These are phyloP conservation scores for Heteromeles arbutifolia DNA, from an alignment of 306 rosid species.

Conservation along the genomic window DNA sequence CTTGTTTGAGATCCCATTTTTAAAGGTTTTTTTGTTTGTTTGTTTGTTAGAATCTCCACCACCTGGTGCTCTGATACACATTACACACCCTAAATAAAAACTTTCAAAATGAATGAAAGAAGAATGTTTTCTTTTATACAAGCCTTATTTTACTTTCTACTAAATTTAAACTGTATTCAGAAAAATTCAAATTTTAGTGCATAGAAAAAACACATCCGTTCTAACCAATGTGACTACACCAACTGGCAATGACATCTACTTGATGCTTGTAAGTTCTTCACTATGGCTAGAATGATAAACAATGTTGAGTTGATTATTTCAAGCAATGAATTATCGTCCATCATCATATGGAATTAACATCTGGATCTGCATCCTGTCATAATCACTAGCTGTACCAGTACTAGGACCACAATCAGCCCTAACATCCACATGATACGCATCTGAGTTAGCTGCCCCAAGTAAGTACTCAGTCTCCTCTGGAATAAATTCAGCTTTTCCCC, in stretches of 20 bases:
- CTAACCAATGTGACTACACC: background rate
- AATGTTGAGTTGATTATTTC: background rate
- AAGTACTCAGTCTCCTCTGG: background rate
- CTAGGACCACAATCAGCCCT: background rate
- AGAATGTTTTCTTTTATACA: background rate
- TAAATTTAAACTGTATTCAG: too few relatives aligned
- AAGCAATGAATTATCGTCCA: background rate
- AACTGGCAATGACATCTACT: background rate
- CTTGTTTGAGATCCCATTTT: too few relatives aligned
- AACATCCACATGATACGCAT: background rate
- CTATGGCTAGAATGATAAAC: background rate
- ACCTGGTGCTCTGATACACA: too few relatives aligned
- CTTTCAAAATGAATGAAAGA: background rate
- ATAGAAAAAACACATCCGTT: fast-evolving
- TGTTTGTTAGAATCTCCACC: background rate
- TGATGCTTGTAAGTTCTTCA: background rate
- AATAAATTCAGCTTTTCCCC: background rate
- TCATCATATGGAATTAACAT: background rate
- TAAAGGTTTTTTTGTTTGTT: too few relatives aligned
- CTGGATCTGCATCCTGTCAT: conserved; percentile 3
- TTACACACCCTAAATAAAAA: background rate
- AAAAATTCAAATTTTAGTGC: background rate
- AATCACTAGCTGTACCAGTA: background rate
- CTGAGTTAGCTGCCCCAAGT: background rate
- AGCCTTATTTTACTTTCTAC: too few relatives aligned